Base-by-base conservation (phyloP, 805 yeast genomes). In the Candida maltosa region DNA sequence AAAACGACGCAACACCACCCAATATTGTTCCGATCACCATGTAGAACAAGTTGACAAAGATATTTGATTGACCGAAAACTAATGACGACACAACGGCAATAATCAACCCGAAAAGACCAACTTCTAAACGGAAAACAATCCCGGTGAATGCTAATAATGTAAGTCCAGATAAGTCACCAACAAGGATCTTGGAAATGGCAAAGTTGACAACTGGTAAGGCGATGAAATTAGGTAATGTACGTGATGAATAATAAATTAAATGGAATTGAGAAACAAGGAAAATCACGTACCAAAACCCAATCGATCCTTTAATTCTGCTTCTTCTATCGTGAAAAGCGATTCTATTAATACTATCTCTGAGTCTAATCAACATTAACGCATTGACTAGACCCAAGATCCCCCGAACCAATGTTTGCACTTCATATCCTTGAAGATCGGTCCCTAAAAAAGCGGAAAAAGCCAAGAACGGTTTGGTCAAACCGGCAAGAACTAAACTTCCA, bases 211-310 rank as follows among this genome's bases (percentile, higher is more conserved):
- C 50, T 3, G 97, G 96, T 35, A 91, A 62, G 2, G 84, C 88
- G 38, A 89, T 62, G 47, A 83, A 83, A 58, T 91, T 91, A n/a
- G 97, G 96, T 39, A 91, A 65, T 0, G 95, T 78, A 46, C 97
- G 70, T 2, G 95, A 72, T n/a, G 85, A 69, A 54, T 91, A 91
- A 62, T 68, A 91, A 40, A 82, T 60, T 14, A 87, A 42, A 54
- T 91, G 97, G 62, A 89, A 91, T 54, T 88, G 93, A 6, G 83
- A 56, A 37, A 75, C 58, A 26, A 70, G 66, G 38, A 88, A 69
- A 2, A 83, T 38, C 16, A 73, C 62, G 51, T 72, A 87, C 83
- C 86, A 83, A 11, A 68, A 41, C 1, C 78, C 76, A 8, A 70
- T 56, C 1, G 45, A 8, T 5, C 58, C 57, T 24, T 38, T 35